These are phyloP conservation scores for Diaporthe amygdali DNA, from an alignment of 2,329 filamentous ascomycete genomes.

Conservation along the genomic window DNA sequence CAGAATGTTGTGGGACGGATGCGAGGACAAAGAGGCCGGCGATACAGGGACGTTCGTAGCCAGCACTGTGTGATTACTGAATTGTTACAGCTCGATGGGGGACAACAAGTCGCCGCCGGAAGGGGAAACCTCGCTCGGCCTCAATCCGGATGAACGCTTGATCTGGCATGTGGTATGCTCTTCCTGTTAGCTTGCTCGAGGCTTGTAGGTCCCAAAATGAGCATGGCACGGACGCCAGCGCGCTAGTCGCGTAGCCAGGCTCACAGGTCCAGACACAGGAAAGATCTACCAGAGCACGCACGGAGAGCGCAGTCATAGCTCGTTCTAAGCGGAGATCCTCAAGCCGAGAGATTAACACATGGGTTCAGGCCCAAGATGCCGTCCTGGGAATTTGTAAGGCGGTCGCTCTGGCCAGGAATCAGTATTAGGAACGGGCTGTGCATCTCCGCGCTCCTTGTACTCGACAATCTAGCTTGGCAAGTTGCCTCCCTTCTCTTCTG, in stretches of 20 bases:
- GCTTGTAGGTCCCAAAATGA: neutral
- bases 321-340: slow-evolving; percentile 9
- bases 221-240: slow-evolving; percentile 1
- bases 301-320: neutral
- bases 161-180: slow-evolving; percentile 17
- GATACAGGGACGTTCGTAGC: neutral
- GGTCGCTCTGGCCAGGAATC: neutral
- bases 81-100: neutral
- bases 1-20: slow-evolving; percentile 6
- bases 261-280: neutral
- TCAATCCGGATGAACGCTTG: slow-evolving; percentile 22
- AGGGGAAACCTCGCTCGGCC: slow-evolving; percentile 3
- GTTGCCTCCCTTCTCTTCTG: neutral
- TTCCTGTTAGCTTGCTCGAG: neutral
- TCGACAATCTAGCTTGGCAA: neutral
- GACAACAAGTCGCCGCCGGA: neutral
- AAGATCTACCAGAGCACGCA: neutral
- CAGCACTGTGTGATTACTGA: slow-evolving; percentile 15
- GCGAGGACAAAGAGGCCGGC: slow-evolving; percentile 5
- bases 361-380: neutral
- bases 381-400: neutral
- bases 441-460: neutral
- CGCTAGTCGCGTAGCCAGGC: slow-evolving; percentile 6
- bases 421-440: neutral
- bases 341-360: neutral